Evolutionary conservation across 345 rosid genomes (phyloP).

Genomic region (Arabis hirsuta): DNA sequence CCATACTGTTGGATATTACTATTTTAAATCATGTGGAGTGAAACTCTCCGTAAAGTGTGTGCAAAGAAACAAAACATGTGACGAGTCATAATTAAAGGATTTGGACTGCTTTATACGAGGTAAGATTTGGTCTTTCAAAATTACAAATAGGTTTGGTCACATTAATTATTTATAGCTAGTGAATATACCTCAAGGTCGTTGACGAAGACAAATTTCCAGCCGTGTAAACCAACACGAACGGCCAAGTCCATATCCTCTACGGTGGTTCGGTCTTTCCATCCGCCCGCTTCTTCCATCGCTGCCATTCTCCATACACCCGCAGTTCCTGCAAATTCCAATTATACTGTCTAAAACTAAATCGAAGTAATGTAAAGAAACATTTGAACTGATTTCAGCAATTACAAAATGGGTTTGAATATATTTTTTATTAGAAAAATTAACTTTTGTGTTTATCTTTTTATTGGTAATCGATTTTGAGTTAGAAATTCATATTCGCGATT

Average conservation of each 20-base stretch:
- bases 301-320: slow-evolving; percentile 98
- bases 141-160: neutral
- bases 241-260: slow-evolving; percentile 99
- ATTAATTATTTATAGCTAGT: neutral
- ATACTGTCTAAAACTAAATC: neutral
- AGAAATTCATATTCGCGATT: neutral
- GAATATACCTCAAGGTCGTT: slow-evolving; percentile 70
- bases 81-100: slow-evolving; percentile 11
- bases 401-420: neutral
- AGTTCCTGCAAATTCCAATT: slow-evolving; percentile 57
- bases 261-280: slow-evolving; percentile 98
- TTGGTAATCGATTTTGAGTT: neutral
- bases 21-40: neutral
- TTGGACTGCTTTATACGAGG: slow-evolving; percentile 22
- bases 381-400: neutral
- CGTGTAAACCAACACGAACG: slow-evolving; percentile 82
- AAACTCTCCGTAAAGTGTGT: slow-evolving; percentile 22
- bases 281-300: slow-evolving; percentile 96
- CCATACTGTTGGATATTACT: neutral
- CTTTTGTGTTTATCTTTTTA: neutral
- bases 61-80: slow-evolving; percentile 37
- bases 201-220: slow-evolving; percentile 95
- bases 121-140: neutral
- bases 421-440: neutral
- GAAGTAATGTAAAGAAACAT: no score